Evolutionary conservation across 2,329 filamentous ascomycete genomes (phyloP).

Genomic region (Pseudopyrenochaeta lycopersici): DNA sequence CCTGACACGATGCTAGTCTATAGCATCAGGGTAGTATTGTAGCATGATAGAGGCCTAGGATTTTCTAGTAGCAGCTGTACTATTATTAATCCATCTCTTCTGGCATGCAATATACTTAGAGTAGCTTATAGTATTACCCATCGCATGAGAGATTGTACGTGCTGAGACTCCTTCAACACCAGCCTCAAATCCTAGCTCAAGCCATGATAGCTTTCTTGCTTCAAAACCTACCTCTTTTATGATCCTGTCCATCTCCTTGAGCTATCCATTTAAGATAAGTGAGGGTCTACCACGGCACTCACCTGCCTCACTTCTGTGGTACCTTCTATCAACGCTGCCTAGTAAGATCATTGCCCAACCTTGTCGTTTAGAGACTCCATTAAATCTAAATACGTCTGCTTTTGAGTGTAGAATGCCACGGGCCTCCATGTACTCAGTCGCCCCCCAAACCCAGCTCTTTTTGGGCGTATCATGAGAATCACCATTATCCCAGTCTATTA

Average conservation of each 20-base stretch:
- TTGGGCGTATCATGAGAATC: constrained; percentile 3
- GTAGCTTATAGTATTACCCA: constrained; percentile 5
- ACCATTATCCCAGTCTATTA: not conserved
- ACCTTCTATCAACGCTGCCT: not conserved
- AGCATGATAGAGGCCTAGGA: not conserved
- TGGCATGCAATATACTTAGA: constrained; percentile 7
- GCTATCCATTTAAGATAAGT: not conserved
- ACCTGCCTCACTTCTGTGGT: not conserved
- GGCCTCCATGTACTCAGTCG: constrained; percentile 1
- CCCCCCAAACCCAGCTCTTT: constrained; percentile 2
- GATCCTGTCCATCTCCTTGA: constrained; percentile 2
- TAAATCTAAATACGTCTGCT: constrained; percentile 2
- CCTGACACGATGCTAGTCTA: constrained; percentile 2
- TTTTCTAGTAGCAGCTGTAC: not conserved
- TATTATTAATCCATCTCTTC: constrained; percentile 3
- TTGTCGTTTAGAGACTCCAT: constrained; percentile 1
- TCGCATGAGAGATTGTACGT: not conserved
- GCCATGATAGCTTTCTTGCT: constrained; percentile 2
- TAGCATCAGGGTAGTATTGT: not conserved
- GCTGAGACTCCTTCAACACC: not conserved
- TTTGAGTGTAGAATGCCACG: constrained; percentile 2
- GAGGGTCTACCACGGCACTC: not conserved
- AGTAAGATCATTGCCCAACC: constrained; percentile 7
- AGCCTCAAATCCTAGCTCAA: constrained; percentile 1
- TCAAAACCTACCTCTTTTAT: constrained; percentile 7